These are phyloP conservation scores for Helianthus annuus DNA, from an alignment of 129 eudicot genomes.

Conservation along the genomic window HanXRQr2.0-SUNRISE NC_035449.2:4179413-4179912, in stretches of 20 bases:
- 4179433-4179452: too few species aligned
- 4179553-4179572: conserved; percentile 50
- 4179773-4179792: conserved; percentile 51
- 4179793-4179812: not conserved
- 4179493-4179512: not conserved
- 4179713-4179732: conserved; percentile 42
- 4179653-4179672: not conserved
- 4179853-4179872: too few species aligned
- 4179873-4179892: too few species aligned
- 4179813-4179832: too few species aligned
- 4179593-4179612: not conserved
- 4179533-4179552: conserved; percentile 57
- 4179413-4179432: too few species aligned
- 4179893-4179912: too few species aligned
- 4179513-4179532: conserved; percentile 50
- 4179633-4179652: not conserved
- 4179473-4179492: too few species aligned
- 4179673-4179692: conserved; percentile 42
- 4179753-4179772: conserved; percentile 98
- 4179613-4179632: not conserved
- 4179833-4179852: too few species aligned
- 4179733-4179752: conserved; percentile 64
- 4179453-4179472: too few species aligned
- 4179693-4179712: conserved; percentile 44
- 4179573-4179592: not conserved